phyloP scores from a whole-genome alignment of 352 stramenopile species.

The Phytopythium helicoides region DNA sequence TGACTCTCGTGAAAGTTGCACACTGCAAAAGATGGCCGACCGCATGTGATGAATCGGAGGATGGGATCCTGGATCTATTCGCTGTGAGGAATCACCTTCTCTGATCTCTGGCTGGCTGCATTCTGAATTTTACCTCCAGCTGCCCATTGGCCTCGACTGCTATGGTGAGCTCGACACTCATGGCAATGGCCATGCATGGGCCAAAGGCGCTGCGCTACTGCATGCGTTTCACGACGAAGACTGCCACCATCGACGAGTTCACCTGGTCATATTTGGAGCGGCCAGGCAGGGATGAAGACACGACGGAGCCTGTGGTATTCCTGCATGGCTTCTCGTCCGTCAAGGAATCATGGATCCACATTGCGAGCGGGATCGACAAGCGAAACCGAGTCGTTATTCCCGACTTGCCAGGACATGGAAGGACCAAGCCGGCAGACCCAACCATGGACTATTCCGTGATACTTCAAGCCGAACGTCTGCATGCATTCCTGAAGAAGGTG shows the following conservation, averaged over 20 bases:
- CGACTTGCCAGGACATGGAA: slow-evolving; percentile 62
- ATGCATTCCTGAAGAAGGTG: slow-evolving; percentile 53
- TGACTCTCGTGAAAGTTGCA: too few species aligned
- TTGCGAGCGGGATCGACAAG: slow-evolving; percentile 47
- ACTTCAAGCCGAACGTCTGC: slow-evolving; percentile 46
- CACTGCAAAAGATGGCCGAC: too few species aligned
- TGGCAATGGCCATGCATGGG: slow-evolving; percentile 26
- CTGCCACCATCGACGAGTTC: slow-evolving; percentile 40
- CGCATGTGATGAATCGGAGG: too few species aligned
- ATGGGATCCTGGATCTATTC: too few species aligned
- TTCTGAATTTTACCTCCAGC: too few species aligned
- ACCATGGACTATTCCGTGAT: slow-evolving; percentile 47
- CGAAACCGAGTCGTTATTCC: slow-evolving; percentile 62
- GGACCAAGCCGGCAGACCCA: slow-evolving; percentile 46
- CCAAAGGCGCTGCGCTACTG: slow-evolving; percentile 53
- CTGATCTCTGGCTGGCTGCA: too few species aligned
- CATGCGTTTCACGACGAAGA: slow-evolving; percentile 48
- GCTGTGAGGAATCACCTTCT: too few species aligned
- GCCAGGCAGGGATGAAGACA: slow-evolving; percentile 28
- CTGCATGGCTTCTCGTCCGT: slow-evolving; percentile 71
- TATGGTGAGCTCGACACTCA: slow-evolving; percentile 18
- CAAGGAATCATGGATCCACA: slow-evolving; percentile 65
- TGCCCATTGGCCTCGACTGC: not conserved
- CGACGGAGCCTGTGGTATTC: slow-evolving; percentile 55
- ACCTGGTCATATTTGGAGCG: slow-evolving; percentile 77